Evolutionary conservation across 805 yeast genomes (phyloP), one percentile per base, ranked within the genome.

Genomic region (Yarrowia sp.): DNA sequence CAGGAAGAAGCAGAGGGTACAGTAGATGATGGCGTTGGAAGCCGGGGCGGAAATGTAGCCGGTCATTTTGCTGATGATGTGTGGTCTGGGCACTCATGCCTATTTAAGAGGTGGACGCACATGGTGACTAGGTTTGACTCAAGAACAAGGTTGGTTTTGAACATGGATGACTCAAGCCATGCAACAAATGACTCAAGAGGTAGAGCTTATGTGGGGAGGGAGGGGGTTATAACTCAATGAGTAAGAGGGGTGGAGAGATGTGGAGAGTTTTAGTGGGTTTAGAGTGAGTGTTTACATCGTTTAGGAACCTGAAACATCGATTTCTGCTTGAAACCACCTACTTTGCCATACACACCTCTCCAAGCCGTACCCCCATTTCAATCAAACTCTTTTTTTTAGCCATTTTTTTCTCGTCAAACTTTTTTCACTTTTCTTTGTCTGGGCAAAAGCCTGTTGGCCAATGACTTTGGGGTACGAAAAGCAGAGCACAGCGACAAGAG

Each of bases 1-100:
- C 65, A 88, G 77, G 71, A 86, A 75, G 4, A 78, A 77, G 48
- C 85, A 84, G 68, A 86, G 86, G 1, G 89, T 81, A 28, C 82
- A 74, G 75, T 86, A 88, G 28, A 86, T 79, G 68, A 88, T 83
- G 61, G 89, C 89, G 69, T 88, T 82, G 1, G 90, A 77, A 11
- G 85, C 87, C 69, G 79, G 81, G 44, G 71, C 73, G 1, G 89
- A 83, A 8, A 58, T 58, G 32, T 58, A 33, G 18, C 64, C 64
- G 11, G 43, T 17, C 51, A 58, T 43, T 35, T 8, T 57, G 43
- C 13, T n/a, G 8, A 14, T 8, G 33, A 8, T 28, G 18, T 13
- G 42, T 22, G 4, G 3, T 22, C 28, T 22, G 28, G 28, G 28
- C 28, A 22, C 28, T 22, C 28, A 22, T 22, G 28, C 28, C 33